Conservation (phyloP, 2,329 filamentous ascomycete genomes). For the Aspergillus floridensis region DNA sequence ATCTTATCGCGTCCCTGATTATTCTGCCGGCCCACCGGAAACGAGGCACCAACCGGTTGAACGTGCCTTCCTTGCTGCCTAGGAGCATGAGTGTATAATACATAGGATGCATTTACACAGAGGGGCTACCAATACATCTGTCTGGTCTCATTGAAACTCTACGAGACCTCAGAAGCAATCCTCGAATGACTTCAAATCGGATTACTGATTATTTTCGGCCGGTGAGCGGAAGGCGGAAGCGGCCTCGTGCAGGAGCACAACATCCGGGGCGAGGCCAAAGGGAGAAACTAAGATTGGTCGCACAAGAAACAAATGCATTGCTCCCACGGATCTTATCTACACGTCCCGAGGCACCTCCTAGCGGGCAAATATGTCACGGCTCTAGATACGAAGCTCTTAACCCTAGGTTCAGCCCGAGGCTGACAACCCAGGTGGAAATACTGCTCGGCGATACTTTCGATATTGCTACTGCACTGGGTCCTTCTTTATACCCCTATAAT, state of each 20-base stretch:
- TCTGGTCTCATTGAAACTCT: too few relatives aligned
- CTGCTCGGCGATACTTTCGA: conserved; percentile 59
- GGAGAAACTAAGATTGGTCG: conserved; percentile 40
- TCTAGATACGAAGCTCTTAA: conserved; percentile 42
- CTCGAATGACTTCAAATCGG: neutral
- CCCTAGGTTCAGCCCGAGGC: conserved; percentile 43
- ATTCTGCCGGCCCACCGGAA: neutral
- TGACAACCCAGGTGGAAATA: conserved; percentile 46
- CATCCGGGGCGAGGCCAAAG: conserved; percentile 4
- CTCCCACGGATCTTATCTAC: conserved; percentile 50
- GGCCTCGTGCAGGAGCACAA: neutral
- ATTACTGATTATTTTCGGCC: conserved; percentile 2
- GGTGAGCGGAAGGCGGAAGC: neutral
- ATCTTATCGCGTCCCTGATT: conserved; percentile 6
- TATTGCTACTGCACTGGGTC: conserved; percentile 48
- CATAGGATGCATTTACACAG: neutral
- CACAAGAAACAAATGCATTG: conserved; percentile 48
- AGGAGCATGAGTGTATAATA: neutral
- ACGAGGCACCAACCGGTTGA: neutral
- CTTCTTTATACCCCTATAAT: conserved; percentile 3
- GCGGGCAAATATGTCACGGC: conserved; percentile 41
- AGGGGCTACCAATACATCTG: too few relatives aligned
- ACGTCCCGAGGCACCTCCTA: conserved; percentile 41
- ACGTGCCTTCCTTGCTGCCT: conserved; percentile 2
- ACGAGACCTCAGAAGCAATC: neutral